Conservation (phyloP, 169 alveolate species). For the Babesia ovis region DNA sequence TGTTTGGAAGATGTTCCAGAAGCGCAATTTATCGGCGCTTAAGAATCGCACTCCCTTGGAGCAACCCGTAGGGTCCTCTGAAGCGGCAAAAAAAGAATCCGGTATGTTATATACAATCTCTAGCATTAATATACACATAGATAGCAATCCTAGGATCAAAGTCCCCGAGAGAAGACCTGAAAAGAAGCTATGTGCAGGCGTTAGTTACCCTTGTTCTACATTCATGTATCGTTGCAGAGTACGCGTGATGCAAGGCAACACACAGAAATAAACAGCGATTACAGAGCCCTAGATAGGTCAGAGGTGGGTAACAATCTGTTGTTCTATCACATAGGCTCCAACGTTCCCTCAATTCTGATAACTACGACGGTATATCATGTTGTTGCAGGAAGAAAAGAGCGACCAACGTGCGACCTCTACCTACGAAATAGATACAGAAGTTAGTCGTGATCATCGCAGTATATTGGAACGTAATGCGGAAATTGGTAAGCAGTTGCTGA, state of each 20-base stretch:
- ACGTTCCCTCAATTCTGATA: neutral
- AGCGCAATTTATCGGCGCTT: conserved; percentile 42
- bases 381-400: conserved; percentile 15
- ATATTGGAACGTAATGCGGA: conserved; percentile 80
- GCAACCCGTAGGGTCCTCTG: neutral
- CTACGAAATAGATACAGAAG: conserved; percentile 80
- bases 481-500: conserved; percentile 78
- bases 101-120: conserved; percentile 7
- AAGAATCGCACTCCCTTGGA: conserved; percentile 37
- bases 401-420: conserved; percentile 62
- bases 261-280: neutral
- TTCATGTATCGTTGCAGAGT: conserved; percentile 6
- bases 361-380: too few relatives aligned
- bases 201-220: neutral
- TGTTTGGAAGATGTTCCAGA: conserved; percentile 35
- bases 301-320: conserved; percentile 15
- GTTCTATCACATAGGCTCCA: neutral
- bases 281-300: conserved; percentile 9
- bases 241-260: neutral
- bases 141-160: neutral
- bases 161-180: conserved; percentile 14
- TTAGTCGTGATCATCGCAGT: conserved; percentile 76
- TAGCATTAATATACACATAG: neutral
- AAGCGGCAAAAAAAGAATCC: neutral
- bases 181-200: conserved; percentile 25